Evolutionary conservation across 2,329 filamentous ascomycete genomes (phyloP).

Genomic region (Tolypocladium sp.): DNA sequence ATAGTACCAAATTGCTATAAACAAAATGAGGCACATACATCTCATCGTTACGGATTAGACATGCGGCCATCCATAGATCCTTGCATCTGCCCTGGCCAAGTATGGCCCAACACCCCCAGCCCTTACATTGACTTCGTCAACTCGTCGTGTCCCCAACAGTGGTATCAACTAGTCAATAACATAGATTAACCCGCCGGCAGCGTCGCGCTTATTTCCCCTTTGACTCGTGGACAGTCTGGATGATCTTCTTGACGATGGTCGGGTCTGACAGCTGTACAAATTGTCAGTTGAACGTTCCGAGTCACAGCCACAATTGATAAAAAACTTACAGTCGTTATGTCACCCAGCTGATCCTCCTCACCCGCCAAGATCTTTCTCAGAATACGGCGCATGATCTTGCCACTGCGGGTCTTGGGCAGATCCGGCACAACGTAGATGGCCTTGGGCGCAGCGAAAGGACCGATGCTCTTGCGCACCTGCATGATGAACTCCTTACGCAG

Average conservation of each 20-base stretch:
- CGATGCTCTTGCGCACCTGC: constrained; percentile 95
- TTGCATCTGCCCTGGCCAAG: not conserved
- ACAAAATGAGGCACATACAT: not conserved
- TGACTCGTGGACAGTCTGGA: constrained; percentile 62
- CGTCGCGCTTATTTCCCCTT: constrained; percentile 36
- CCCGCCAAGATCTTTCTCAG: constrained; percentile 94
- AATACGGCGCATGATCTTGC: constrained; percentile 98
- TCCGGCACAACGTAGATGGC: constrained; percentile 85
- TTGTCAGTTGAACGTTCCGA: not conserved
- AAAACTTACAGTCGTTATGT: constrained; percentile 75
- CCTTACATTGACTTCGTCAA: not conserved
- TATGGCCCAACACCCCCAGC: not conserved
- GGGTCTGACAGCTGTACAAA: constrained; percentile 73
- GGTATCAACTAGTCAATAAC: not conserved
- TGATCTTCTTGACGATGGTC: constrained; percentile 81
- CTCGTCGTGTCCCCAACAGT: not conserved
- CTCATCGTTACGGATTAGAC: not conserved
- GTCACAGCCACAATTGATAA: not conserved
- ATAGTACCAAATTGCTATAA: not conserved
- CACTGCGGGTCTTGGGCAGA: constrained; percentile 91
- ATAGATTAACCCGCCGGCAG: not conserved
- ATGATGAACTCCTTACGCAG: constrained; percentile 88
- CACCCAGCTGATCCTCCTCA: constrained; percentile 93
- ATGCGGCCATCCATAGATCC: not conserved
- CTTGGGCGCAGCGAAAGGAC: constrained; percentile 94